Evolutionary conservation across 495 filamentous ascomycete species (phyloP).

Genomic region (Hyaloscypha bicolor): DNA sequence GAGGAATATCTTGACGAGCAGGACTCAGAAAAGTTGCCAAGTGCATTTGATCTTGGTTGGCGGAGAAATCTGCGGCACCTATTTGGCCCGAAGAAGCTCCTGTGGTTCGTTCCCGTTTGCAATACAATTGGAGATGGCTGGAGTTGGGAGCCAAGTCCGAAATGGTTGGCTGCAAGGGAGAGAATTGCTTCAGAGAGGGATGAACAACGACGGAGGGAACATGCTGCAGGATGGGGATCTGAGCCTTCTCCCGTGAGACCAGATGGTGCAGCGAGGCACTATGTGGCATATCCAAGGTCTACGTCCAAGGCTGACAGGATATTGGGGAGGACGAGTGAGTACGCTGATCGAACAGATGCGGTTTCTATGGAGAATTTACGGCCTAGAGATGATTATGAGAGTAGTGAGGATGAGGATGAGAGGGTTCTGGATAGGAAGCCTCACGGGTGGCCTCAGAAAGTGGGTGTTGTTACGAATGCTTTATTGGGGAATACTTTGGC

Average conservation of each 20-base stretch:
- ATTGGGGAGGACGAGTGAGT: conserved; percentile 37
- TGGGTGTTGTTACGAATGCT: conserved; percentile 33
- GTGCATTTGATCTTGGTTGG: conserved; percentile 89
- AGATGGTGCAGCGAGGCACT: conserved; percentile 34
- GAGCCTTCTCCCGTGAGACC: conserved; percentile 23
- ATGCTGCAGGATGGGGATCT: conserved; percentile 56
- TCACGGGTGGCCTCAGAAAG: conserved; percentile 31
- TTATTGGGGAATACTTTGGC: conserved; percentile 31
- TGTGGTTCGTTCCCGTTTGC: conserved; percentile 81
- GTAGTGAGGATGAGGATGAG: conserved; percentile 34
- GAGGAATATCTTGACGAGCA: conserved; percentile 86
- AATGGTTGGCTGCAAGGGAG: conserved; percentile 70
- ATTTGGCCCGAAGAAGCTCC: conserved; percentile 68
- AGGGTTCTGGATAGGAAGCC: conserved; percentile 27
- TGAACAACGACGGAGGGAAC: conserved; percentile 59
- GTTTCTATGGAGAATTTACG: conserved; percentile 38
- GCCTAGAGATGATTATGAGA: conserved; percentile 27
- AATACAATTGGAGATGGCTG: conserved; percentile 92
- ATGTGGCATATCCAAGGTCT: conserved; percentile 25
- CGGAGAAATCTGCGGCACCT: conserved; percentile 77
- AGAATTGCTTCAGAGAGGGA: conserved; percentile 58
- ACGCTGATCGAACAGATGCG: conserved; percentile 29
- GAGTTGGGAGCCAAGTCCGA: conserved; percentile 82
- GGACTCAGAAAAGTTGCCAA: conserved; percentile 82
- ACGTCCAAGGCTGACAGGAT: conserved; percentile 40